Conservation (phyloP, 106 monocot genomes). For the Acanthochlamys bracteata region DNA sequence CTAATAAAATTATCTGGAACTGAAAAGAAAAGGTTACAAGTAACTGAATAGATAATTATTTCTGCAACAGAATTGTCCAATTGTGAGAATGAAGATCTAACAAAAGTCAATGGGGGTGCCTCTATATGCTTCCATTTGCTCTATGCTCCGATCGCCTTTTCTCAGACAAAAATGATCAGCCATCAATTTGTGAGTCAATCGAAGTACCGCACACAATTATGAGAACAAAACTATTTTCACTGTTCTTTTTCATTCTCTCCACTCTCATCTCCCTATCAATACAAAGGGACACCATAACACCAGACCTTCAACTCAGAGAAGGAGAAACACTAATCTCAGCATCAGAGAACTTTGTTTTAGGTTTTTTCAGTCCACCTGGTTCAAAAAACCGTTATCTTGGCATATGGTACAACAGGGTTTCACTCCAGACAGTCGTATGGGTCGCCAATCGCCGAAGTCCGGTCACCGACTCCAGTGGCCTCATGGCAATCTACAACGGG, state of each 20-base stretch:
- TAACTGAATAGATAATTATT: too few species aligned
- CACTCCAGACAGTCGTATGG: constrained; percentile 24
- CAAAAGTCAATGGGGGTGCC: too few species aligned
- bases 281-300: not conserved
- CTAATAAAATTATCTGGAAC: too few species aligned
- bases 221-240: too few species aligned
- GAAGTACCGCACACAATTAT: too few species aligned
- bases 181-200: too few species aligned
- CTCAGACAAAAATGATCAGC: too few species aligned
- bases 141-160: too few species aligned
- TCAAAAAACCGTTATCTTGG: constrained; percentile 20
- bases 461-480: constrained; percentile 1
- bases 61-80: too few species aligned
- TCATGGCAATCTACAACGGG: constrained; percentile 9
- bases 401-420: constrained; percentile 29
- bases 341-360: constrained; percentile 12
- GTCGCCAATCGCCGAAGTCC: constrained; percentile 35
- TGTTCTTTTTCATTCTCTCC: not conserved
- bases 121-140: too few species aligned
- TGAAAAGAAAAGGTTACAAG: too few species aligned
- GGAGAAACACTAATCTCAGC: constrained; percentile 17
- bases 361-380: constrained; percentile 21
- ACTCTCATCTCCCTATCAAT: not conserved
- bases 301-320: not conserved
- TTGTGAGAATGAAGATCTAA: too few species aligned